A percentile compares a stretch with the other conserved stretches of the same genome.
Evolutionary conservation across 208 protist genomes (phyloP).

Genomic region (Trypanosoma conorhini): DNA sequence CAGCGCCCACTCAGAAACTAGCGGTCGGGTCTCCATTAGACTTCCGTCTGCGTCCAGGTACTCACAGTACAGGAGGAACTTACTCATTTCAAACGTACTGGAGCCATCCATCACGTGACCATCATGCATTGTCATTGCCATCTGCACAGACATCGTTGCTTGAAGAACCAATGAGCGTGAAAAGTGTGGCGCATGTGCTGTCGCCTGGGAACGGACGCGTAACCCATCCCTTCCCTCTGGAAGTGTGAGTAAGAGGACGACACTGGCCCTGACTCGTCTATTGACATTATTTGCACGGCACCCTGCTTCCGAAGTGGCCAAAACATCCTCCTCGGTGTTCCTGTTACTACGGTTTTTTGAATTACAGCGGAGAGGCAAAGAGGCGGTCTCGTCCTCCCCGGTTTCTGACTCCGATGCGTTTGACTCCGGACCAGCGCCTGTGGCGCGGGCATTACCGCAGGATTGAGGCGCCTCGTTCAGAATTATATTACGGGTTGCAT

Average conservation of each 20-base stretch:
- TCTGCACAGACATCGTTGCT: conserved; percentile 8
- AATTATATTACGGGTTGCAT: conserved; percentile 36
- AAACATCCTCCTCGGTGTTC: conserved; percentile 2
- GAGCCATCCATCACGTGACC: background rate
- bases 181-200: background rate
- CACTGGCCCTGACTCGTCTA: conserved; percentile 14
- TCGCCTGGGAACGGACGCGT: too few species aligned
- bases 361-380: background rate
- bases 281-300: background rate
- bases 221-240: conserved; percentile 4
- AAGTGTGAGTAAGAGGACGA: conserved; percentile 18
- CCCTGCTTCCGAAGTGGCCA: background rate
- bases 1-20: conserved; percentile 35
- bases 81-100: conserved; percentile 35
- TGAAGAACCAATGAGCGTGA: conserved; percentile 22
- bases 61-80: conserved; percentile 32
- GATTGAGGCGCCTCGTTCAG: background rate
- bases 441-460: background rate
- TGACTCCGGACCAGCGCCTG: background rate
- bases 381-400: background rate
- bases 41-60: conserved; percentile 8
- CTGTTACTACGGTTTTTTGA: background rate
- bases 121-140: conserved; percentile 22
- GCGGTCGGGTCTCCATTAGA: conserved; percentile 23
- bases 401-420: background rate